These are phyloP conservation scores for Aciculosporium take DNA, from an alignment of 2,329 filamentous ascomycete genomes.

Conservation along the genomic window DNA sequence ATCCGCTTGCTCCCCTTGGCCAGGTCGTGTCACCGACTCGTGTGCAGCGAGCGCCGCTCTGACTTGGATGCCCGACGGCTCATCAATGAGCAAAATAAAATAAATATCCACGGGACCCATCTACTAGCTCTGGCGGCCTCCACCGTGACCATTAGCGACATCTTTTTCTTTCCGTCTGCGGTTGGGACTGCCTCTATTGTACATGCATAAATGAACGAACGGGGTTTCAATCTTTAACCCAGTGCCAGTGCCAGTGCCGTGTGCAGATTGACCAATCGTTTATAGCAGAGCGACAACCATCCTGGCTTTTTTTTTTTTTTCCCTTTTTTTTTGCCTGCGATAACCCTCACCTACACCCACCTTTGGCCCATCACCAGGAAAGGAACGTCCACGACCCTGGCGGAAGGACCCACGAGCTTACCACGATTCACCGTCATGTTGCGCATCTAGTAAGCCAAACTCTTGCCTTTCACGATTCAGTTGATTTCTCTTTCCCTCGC, in stretches of 20 bases:
- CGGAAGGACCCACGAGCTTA: background rate
- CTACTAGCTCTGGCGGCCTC: too few relatives aligned
- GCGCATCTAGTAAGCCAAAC: background rate
- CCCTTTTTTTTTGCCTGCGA: conserved; percentile 29
- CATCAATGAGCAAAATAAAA: too few relatives aligned
- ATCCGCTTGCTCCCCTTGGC: too few relatives aligned
- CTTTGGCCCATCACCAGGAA: background rate
- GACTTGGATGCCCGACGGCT: too few relatives aligned
- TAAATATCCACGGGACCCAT: too few relatives aligned
- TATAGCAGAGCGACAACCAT: background rate
- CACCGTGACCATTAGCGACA: too few relatives aligned
- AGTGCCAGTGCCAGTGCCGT: background rate
- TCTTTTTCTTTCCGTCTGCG: too few relatives aligned
- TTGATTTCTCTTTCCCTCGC: background rate
- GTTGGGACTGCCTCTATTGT: too few relatives aligned
- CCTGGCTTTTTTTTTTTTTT: background rate
- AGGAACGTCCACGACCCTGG: background rate
- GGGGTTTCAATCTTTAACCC: background rate
- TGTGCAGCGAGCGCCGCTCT: too few relatives aligned
- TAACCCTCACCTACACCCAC: background rate
- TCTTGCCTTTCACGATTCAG: background rate
- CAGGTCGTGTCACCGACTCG: too few relatives aligned
- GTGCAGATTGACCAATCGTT: background rate
- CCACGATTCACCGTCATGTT: background rate
- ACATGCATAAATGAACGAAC: too few relatives aligned